These are phyloP conservation scores for Boletus eberwhitei DNA, from an alignment of 768 basidiomycete genomes.

Conservation along the genomic window DNA sequence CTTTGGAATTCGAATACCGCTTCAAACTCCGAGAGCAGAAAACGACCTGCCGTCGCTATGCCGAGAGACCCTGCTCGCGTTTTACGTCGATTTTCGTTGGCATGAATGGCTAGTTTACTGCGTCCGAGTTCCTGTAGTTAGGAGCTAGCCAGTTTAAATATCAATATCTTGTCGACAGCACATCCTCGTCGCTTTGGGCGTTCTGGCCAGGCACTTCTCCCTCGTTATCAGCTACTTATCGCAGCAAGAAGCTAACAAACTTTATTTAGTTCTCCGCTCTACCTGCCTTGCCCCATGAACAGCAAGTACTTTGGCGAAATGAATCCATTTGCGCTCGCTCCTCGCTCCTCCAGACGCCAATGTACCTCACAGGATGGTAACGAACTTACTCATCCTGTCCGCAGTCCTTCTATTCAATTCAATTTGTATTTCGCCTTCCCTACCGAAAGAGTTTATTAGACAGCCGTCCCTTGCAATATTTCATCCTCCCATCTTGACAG, in stretches of 20 bases:
- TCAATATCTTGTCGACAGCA: neutral
- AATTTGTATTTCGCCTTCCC: conserved; percentile 3
- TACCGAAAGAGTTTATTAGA: neutral
- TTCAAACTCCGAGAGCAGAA: conserved; percentile 12
- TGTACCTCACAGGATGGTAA: conserved; percentile 22
- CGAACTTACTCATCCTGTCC: conserved; percentile 25
- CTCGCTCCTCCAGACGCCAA: conserved; percentile 15
- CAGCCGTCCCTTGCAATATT: neutral
- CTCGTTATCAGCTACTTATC: conserved; percentile 27
- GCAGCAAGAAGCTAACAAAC: conserved; percentile 17
- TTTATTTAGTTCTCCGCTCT: conserved; percentile 24
- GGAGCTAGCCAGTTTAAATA: neutral
- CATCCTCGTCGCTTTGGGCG: too few relatives aligned
- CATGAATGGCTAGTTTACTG: neutral
- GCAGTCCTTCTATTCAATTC: conserved; percentile 3
- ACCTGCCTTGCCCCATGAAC: conserved; percentile 12
- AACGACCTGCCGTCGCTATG: conserved; percentile 8
- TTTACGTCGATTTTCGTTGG: neutral
- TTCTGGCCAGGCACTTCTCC: neutral
- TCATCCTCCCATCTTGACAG: neutral
- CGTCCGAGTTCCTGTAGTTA: neutral
- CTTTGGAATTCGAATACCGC: conserved; percentile 12
- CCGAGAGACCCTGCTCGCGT: neutral
- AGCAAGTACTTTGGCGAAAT: conserved; percentile 24
- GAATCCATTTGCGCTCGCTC: conserved; percentile 17